phyloP scores from a whole-genome alignment of 352 stramenopile species.

The Phytophthora niederhauseri region DNA sequence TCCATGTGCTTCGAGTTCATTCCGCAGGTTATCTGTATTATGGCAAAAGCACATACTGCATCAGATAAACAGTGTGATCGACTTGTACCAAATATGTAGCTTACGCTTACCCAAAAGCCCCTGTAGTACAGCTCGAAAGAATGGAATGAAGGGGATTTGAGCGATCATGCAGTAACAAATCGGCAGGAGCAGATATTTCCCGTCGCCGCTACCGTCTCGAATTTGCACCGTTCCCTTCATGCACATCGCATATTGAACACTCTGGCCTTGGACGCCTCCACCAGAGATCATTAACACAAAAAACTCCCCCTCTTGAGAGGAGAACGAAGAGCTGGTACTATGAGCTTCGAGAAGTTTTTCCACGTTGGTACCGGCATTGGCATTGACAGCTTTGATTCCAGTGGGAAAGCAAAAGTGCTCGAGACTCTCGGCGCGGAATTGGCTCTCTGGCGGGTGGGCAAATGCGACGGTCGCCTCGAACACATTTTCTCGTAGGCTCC shows the following conservation, averaged over 20 bases:
- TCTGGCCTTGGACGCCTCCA: slow-evolving; percentile 51
- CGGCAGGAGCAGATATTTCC: slow-evolving; percentile 24
- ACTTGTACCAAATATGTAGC: neutral
- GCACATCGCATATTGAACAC: slow-evolving; percentile 61
- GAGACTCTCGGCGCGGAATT: slow-evolving; percentile 74
- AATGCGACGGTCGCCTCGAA: slow-evolving; percentile 70
- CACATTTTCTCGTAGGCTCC: slow-evolving; percentile 47
- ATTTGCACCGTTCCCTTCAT: slow-evolving; percentile 48
- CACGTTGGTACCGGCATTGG: neutral
- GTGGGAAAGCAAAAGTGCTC: slow-evolving; percentile 78
- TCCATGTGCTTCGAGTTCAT: slow-evolving; percentile 19
- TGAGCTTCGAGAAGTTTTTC: neutral
- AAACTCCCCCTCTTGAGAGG: slow-evolving; percentile 29
- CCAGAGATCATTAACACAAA: slow-evolving; percentile 65
- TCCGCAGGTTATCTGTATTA: slow-evolving; percentile 26
- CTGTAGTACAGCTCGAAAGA: slow-evolving; percentile 44
- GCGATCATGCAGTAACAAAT: slow-evolving; percentile 63
- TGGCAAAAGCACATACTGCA: neutral
- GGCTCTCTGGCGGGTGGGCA: slow-evolving; percentile 60
- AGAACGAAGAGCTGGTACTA: too few species aligned
- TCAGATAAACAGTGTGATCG: neutral
- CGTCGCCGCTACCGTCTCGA: slow-evolving; percentile 12
- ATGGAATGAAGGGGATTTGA: slow-evolving; percentile 49
- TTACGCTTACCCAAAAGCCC: slow-evolving; percentile 40
- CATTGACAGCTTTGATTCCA: slow-evolving; percentile 29